Evolutionary conservation across 768 basidiomycete species (phyloP), one percentile per base, ranked within the genome.

Genomic region (Rhizopogon vinicolor): DNA sequence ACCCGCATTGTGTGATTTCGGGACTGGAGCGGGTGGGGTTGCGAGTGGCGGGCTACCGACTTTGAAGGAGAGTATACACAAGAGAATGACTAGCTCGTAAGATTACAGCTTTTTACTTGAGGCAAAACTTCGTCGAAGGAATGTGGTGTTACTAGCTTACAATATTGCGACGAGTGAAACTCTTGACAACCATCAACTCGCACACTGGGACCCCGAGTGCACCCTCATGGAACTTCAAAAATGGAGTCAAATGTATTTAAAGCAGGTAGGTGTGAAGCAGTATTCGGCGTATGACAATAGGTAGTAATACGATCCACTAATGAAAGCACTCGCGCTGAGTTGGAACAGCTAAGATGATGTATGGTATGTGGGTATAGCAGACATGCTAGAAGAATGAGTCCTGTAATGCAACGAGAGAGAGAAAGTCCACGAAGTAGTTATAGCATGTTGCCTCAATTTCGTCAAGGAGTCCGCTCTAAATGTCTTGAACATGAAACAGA

Each of bases 321-420:
- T 55, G 53, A 59, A 56, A 2, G 49, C 49, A 25, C 25, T 25
- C 25, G 25, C 25, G 25, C 25, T 5, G 25, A 25, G 25, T 25
- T 25, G 25, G 25, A 25, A 25, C 25, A 25, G 25, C 25, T 25
- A 25, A 25, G 25, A 25, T 25, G 25, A 25, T 25, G 37, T 57
- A 61, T 51, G 54, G 65, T 65, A 52, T 49, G 51, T 54, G 69
- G 68, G 68, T 69, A 68, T 68, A 59, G 41, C 43, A 58, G 57
- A 48, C 44, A 59, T 57, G 56, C 55, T 46, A 58, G 57, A 60
- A 37, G 25, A 25, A 54, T 37, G 18, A 42, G 58, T 65, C 67
- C 65, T 53, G 67, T 52, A 58, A 56, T 51, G 51, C 43, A 48
- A 44, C 56, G 54, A 56, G 44, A 54, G 44, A 54, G 3, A 18